These are phyloP conservation scores for Serendipita sp. DNA, from an alignment of 768 basidiomycete species.

Conservation along the genomic window DNA sequence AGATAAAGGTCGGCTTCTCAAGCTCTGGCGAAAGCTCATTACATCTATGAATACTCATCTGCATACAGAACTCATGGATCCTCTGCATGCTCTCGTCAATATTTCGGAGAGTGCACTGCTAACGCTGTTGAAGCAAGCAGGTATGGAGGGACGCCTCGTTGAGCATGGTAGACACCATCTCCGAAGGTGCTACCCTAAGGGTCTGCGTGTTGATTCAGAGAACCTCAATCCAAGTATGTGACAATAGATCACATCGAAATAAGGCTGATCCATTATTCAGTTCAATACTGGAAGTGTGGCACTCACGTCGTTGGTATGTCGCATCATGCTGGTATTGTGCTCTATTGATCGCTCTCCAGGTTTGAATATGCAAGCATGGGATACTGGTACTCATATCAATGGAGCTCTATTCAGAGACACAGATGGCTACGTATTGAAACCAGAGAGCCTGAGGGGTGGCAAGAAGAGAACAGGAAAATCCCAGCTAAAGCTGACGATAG, in stretches of 20 bases:
- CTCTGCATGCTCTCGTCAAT: conserved; percentile 39
- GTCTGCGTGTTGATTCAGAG: conserved; percentile 38
- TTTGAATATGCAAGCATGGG: conserved; percentile 6
- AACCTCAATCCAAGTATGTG: conserved; percentile 38
- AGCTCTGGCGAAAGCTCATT: not conserved
- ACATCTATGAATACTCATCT: not conserved
- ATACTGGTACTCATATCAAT: conserved; percentile 36
- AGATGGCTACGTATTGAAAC: conserved; percentile 40
- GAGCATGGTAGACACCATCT: conserved; percentile 30
- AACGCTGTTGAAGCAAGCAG: conserved; percentile 24
- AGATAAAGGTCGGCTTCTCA: conserved; percentile 21
- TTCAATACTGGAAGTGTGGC: conserved; percentile 20
- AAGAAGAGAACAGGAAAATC: not conserved
- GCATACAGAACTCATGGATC: conserved; percentile 25
- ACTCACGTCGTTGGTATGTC: conserved; percentile 44
- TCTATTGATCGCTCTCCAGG: conserved; percentile 29
- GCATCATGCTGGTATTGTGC: conserved; percentile 31
- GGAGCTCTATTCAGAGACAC: conserved; percentile 47
- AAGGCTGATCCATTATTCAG: no score
- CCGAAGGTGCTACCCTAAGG: conserved; percentile 42
- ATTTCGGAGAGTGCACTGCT: conserved; percentile 37
- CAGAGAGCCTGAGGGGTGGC: conserved; percentile 17
- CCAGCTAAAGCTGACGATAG: not conserved
- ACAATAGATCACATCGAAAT: conserved; percentile 25
- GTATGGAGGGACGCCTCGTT: conserved; percentile 22